Evolutionary conservation across 331 rosid species (phyloP), one percentile per base, ranked within the genome.

Genomic region (Pyrus hybrid): DNA sequence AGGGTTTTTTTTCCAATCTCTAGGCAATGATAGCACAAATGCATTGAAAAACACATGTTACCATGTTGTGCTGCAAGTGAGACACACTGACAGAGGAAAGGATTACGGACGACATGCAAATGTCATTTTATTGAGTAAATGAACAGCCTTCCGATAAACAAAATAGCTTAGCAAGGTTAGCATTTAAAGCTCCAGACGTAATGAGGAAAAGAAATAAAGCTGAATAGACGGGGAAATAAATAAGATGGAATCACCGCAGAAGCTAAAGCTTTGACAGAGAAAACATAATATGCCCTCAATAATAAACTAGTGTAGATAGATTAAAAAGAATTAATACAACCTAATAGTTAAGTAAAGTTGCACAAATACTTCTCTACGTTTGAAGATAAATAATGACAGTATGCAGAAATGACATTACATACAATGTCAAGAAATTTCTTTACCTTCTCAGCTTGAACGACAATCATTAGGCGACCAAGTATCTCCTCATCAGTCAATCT

Each of bases 371-470:
- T 20, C 5, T 43, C 8, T 32, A 41, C 10, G 10, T 3, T 37
- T 8, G 28, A 7, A 33, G 57, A 5, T 29, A 23, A 21, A 4
- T 30, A 11, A 61, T 56, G 28, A 43, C 37, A 53, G 35, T 14
- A 80, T 32, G 60, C 67, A 71, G 2, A 81, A 45, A 20, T 25
- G 21, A 82, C 30, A 29, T 32, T 51, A 64, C 47, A 37, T 41
- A 41, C 32, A 49, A 49, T 8, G 54, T 49, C 20, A 4, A 22
- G 37, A 84, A 70, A 47, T 3, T 60, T 30, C 8, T 11, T 16
- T 81, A 94, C 99, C 97, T 88, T 89, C 88, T 94, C 99, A 12
- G 96, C 95, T 63, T 94, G 88, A 68, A 94, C 88, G 18, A 94
- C 99, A 43, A 92, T 78, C 97, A 92, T 88, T 49, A 94, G 87